These are phyloP conservation scores for Skeletonema costatum DNA, from an alignment of 108 stramenopile genomes.

Conservation along the genomic window DNA sequence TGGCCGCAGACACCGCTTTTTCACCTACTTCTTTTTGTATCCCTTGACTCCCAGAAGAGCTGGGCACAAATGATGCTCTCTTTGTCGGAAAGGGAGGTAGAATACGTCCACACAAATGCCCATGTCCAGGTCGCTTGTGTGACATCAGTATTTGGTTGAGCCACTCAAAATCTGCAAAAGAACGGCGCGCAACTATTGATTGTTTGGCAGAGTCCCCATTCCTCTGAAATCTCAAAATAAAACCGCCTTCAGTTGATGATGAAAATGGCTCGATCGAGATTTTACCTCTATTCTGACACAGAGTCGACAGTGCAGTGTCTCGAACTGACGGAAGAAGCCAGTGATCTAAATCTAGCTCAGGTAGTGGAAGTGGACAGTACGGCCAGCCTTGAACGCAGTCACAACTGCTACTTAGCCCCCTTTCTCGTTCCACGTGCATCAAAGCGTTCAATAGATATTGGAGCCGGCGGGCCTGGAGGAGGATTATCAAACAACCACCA, in stretches of 20 bases:
- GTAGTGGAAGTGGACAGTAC: conserved; percentile 59
- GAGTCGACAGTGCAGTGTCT: not conserved
- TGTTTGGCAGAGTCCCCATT: conserved; percentile 9
- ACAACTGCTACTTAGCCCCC: not conserved
- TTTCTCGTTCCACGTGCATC: conserved; percentile 36
- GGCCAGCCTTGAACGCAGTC: conserved; percentile 49
- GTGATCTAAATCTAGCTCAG: conserved; percentile 85
- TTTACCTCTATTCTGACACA: not conserved
- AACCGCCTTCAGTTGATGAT: conserved; percentile 31
- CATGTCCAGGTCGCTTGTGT: conserved; percentile 74
- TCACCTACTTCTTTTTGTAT: conserved; percentile 45
- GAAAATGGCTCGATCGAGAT: conserved; percentile 41
- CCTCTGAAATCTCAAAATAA: conserved; percentile 31
- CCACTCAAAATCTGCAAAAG: conserved; percentile 82
- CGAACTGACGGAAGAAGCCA: conserved; percentile 50
- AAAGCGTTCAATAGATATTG: conserved; percentile 36
- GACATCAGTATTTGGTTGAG: conserved; percentile 74
- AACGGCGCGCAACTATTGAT: conserved; percentile 67
- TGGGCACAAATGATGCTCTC: not conserved
- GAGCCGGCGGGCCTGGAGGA: conserved; percentile 67
- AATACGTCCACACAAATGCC: conserved; percentile 84
- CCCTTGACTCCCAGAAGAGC: conserved; percentile 8
- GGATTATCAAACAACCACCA: conserved; percentile 87
- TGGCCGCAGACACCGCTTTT: conserved; percentile 57
- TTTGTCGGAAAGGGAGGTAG: conserved; percentile 77